These are phyloP conservation scores for Filosporella fistucella DNA, from an alignment of 495 filamentous ascomycete genomes.

Conservation along the genomic window DNA sequence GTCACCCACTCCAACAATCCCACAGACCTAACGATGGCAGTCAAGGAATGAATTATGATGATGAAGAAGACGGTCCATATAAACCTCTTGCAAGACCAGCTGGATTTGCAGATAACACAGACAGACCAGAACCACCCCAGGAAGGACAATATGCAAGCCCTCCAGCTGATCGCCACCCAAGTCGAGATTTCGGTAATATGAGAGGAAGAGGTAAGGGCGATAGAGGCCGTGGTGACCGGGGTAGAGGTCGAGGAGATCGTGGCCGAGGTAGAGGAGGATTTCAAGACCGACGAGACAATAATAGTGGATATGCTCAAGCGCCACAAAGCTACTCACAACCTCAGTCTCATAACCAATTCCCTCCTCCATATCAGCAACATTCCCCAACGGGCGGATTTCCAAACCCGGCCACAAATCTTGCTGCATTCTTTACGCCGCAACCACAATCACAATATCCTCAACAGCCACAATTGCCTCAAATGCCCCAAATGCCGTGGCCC, in stretches of 20 bases:
- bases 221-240: slow-evolving; percentile 45
- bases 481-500: slow-evolving; percentile 27
- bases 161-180: slow-evolving; percentile 33
- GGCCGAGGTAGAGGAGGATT: slow-evolving; percentile 34
- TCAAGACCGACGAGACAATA: slow-evolving; percentile 28
- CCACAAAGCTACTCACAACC: slow-evolving; percentile 21
- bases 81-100: slow-evolving; percentile 62
- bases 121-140: slow-evolving; percentile 30
- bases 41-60: slow-evolving; percentile 33
- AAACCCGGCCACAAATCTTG: slow-evolving; percentile 10
- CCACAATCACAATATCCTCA: slow-evolving; percentile 21
- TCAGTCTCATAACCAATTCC: slow-evolving; percentile 13
- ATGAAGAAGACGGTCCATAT: slow-evolving; percentile 64
- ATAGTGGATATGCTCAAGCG: slow-evolving; percentile 22
- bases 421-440: slow-evolving; percentile 4
- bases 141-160: slow-evolving; percentile 28
- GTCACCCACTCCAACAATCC: slow-evolving; percentile 30
- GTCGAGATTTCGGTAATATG: slow-evolving; percentile 23
- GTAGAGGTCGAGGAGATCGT: slow-evolving; percentile 40
- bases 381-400: too few relatives aligned
- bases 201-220: slow-evolving; percentile 43
- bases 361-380: slow-evolving; percentile 9
- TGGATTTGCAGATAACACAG: slow-evolving; percentile 37
- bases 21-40: slow-evolving; percentile 21
- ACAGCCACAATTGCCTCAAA: slow-evolving; percentile 23